A percentile compares a stretch with the other conserved stretches of the same genome.
These are phyloP conservation scores for Aspergillus novoparasiticus DNA, from an alignment of 2,329 filamentous ascomycete species.

Conservation along the genomic window DNA sequence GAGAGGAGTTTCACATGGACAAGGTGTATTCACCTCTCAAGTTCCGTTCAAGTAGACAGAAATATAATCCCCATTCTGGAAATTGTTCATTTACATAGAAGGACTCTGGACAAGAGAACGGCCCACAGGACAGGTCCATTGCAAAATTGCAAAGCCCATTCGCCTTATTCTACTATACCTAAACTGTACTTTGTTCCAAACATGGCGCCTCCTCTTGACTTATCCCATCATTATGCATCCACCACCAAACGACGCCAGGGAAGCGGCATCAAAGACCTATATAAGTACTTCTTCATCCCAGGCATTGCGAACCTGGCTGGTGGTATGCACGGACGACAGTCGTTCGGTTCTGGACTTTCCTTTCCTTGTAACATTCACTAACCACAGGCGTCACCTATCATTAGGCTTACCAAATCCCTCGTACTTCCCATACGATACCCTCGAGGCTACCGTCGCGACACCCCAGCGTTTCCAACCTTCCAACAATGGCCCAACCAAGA, in stretches of 20 bases:
- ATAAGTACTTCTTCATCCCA: slow-evolving; percentile 75
- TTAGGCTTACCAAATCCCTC: slow-evolving; percentile 76
- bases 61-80: not conserved
- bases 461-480: slow-evolving; percentile 74
- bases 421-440: slow-evolving; percentile 88
- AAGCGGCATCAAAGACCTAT: slow-evolving; percentile 77
- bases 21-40: not conserved
- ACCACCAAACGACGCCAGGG: slow-evolving; percentile 65
- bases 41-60: not conserved
- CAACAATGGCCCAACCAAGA: slow-evolving; percentile 50
- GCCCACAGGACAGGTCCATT: not conserved
- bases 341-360: not conserved
- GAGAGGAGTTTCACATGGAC: not conserved
- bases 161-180: not conserved
- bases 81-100: not conserved
- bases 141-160: not conserved
- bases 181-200: not conserved
- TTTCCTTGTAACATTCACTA: not conserved
- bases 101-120: not conserved
- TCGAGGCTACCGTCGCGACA: slow-evolving; percentile 77
- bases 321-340: slow-evolving; percentile 41
- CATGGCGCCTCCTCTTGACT: slow-evolving; percentile 63
- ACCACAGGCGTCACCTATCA: not conserved
- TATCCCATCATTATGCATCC: slow-evolving; percentile 77
- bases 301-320: slow-evolving; percentile 65